Evolutionary conservation across 805 yeast species (phyloP).

Genomic region (Saccharomycopsis malanga): DNA sequence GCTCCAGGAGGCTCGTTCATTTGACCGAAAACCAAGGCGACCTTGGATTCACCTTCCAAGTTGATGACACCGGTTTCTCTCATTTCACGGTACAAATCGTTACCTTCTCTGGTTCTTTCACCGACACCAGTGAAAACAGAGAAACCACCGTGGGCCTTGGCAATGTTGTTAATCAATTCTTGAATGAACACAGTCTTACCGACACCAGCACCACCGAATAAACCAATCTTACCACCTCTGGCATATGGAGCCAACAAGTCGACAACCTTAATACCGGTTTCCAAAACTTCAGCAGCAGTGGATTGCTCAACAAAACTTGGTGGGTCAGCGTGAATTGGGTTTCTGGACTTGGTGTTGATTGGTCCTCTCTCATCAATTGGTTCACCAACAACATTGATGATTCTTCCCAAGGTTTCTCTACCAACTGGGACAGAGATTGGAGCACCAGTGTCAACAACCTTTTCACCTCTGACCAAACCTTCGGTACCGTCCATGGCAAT

Average conservation of each 20-base stretch:
- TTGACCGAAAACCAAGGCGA: constrained; percentile 98
- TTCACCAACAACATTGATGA: constrained; percentile 96
- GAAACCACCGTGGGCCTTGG: constrained; percentile 81
- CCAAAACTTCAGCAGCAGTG: constrained; percentile 95
- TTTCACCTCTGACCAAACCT: constrained; percentile 97
- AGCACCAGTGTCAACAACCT: constrained; percentile 90
- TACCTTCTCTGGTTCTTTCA: constrained; percentile 99
- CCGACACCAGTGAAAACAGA: constrained; percentile 71
- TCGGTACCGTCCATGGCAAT: constrained; percentile 99
- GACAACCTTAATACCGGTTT: constrained; percentile 99
- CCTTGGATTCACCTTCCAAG: constrained; percentile 99
- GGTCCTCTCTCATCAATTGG: constrained; percentile 99
- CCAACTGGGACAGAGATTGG: constrained; percentile 99
- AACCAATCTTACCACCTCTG: constrained; percentile 99
- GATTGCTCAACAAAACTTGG: constrained; percentile 96
- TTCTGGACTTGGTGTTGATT: constrained; percentile 81
- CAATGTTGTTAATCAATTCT: constrained; percentile 99
- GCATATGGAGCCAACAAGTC: constrained; percentile 99
- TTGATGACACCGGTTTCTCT: constrained; percentile 99
- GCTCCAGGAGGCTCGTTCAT: constrained; percentile 99
- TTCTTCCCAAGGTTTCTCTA: constrained; percentile 98
- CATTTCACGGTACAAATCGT: constrained; percentile 99
- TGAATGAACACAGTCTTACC: constrained; percentile 99
- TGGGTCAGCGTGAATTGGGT: constrained; percentile 99
- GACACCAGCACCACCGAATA: constrained; percentile 99